Evolutionary conservation across 1,284 basidiomycete genomes (phyloP), one percentile per base, ranked within the genome.

Genomic region (Ustilago vetiveriae): DNA sequence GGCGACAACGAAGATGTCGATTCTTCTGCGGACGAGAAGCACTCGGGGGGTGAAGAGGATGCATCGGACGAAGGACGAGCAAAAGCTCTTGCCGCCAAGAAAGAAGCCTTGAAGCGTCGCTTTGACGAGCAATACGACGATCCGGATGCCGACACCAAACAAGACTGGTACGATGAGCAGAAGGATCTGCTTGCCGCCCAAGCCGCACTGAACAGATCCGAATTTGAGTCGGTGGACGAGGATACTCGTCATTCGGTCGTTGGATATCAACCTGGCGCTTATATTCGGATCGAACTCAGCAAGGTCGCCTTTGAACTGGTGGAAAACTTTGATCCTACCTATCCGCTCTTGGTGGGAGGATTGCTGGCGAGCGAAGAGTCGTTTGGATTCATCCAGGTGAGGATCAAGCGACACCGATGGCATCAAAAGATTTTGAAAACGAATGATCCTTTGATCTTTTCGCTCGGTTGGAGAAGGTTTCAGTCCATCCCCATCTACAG

Each of bases 101-200:
- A 98, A 84, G 92, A 90, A 74, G 88, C 87, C 1, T 86, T 98
- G 56, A 97, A 97, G 83, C 89, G 90, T 70, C 95, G 95, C 82
- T 98, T 98, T 81, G 92, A 98, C 84, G 92, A 94, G 79, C 91
- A 96, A 83, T 97, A 97, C 82, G 94, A 97, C 81, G 92, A 94
- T 76, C 90, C 91, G 1, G 90, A 91, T 58, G 62, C 64, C 0
- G 70, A 60, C 16, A 41, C 59, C 11, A 59, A 67, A 16, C 70
- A 78, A 27, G 75, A 79, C 44, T 82, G 78, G 78, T 82, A 82
- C 54, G 79, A 80, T 17, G 73, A 90, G 81, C 90, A 92, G 82
- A 98, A 98, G 84, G 92, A 92, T 26, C 92, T 94, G 78, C 91
- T 98, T 79, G 88, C 91, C 14, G 86, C 88, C 6, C 94, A 97